phyloP scores from a whole-genome alignment of 257 asterid genomes.

The Solanum phureja region DNA sequence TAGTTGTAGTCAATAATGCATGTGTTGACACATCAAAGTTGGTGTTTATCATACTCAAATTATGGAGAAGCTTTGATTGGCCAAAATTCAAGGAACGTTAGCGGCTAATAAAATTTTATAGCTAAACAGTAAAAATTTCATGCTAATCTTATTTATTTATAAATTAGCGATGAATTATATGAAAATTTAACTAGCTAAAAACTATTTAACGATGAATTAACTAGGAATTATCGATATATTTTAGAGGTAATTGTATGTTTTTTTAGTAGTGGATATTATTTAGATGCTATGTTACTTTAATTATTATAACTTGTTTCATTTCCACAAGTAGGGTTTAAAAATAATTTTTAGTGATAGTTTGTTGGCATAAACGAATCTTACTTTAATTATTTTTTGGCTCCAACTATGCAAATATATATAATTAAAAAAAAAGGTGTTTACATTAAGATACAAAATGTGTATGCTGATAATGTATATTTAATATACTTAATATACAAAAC shows the following conservation, averaged over 20 bases:
- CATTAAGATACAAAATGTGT: not conserved
- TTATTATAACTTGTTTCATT: not conserved
- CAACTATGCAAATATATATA: not conserved
- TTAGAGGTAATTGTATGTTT: not conserved
- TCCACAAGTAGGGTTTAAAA: not conserved
- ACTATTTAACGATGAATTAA: too few relatives aligned
- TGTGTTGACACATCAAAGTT: not conserved
- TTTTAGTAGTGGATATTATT: not conserved
- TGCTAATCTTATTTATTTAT: too few relatives aligned
- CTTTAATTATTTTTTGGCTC: not conserved
- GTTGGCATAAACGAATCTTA: not conserved
- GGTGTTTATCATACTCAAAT: not conserved
- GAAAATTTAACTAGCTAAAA: too few relatives aligned
- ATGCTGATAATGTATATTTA: not conserved
- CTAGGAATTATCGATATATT: too few relatives aligned
- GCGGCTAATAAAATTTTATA: too few relatives aligned
- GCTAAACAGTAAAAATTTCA: accelerated
- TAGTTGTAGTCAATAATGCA: not conserved
- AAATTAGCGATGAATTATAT: too few relatives aligned
- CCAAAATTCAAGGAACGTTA: too few relatives aligned
- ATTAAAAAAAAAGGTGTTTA: not conserved
- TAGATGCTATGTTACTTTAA: not conserved
- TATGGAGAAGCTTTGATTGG: not conserved
- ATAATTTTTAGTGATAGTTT: not conserved
- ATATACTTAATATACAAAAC: not conserved